Base-by-base conservation (phyloP, 116 monocot genomes). In the Papilionanthe hybrid region DNA sequence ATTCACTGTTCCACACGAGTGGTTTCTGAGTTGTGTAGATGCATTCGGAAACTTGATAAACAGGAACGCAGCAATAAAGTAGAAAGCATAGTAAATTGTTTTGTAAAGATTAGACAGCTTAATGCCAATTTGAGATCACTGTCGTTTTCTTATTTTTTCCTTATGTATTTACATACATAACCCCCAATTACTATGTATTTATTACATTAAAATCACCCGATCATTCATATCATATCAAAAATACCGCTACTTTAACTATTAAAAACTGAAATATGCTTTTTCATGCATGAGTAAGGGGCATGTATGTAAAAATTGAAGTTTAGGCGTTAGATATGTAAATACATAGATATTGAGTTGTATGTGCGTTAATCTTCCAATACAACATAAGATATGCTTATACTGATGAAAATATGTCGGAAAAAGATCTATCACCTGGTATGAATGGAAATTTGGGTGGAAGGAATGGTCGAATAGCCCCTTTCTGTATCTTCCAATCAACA, bases 401-500 rank as follows among this genome's bases (percentile, higher is more conserved):
- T 63, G 9, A 63, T 25, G 8, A 9, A 63, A 63, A 63, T 63
- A 1, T 53, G 50, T 13, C 53, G 15, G 17, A 53, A 53, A 53
- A 4, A 53, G 13, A 53, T 53, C n/a, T 32, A 9, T 27, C 49
- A 88, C 88, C 88, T 80, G 88, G 88, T 7, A 85, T 67, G 57
- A 80, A 88, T 32, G 88, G 88, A 77, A 89, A 83, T 72, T 82
- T 85, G 5, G 42, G 55, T 77, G 79, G 81, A 41, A 79, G 7
- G 53, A 90, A 77, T 29, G 87, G 91, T 9, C 88, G 55, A 7
- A 84, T 0, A 71, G 55, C 20, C 48, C 86, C 91, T 57, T 84
- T 66, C 53, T 91, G 88, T 48, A 88, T 81, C 77, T 85, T 91
- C 91, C 91, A 91, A 81, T 91, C 91, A 83, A 79, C 42, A 29